Conservation (phyloP, 139 green algal species). For the Penium margaritaceum region DNA sequence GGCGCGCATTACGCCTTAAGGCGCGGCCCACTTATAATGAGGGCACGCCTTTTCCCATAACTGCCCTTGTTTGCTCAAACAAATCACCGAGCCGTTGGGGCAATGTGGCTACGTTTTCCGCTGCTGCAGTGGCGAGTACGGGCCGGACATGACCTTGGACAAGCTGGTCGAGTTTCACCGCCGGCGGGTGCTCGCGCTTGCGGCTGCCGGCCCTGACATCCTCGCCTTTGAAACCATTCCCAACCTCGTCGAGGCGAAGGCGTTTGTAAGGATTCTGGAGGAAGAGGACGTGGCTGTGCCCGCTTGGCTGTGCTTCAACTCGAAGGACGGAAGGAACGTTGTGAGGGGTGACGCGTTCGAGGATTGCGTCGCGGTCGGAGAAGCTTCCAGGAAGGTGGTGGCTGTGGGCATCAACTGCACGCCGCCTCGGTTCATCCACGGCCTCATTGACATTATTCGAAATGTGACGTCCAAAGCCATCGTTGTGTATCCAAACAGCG, state of each 20-base stretch:
- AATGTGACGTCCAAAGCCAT: conserved; percentile 39
- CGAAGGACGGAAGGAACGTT: conserved; percentile 15
- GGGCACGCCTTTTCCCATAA: no score
- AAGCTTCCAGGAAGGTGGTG: conserved; percentile 13
- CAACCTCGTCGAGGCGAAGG: conserved; percentile 28
- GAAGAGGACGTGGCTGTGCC: conserved; percentile 13
- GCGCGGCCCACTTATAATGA: no score
- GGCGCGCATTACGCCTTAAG: no score
- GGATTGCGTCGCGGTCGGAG: conserved; percentile 14
- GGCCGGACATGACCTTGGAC: conserved; percentile 25
- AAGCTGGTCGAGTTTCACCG: conserved; percentile 40
- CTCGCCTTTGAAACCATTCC: conserved; percentile 43
- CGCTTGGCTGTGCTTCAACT: conserved; percentile 41
- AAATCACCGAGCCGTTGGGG: no score
- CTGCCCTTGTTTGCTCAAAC: no score
- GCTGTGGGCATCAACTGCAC: conserved; percentile 46
- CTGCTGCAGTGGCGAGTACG: conserved; percentile 40
- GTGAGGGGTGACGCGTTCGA: conserved; percentile 20
- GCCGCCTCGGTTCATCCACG: conserved; percentile 28
- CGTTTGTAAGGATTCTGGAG: conserved; percentile 28
- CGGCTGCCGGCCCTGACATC: conserved; percentile 23
- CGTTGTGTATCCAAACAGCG: conserved; percentile 44
- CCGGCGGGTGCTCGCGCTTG: conserved; percentile 24
- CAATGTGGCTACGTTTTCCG: no score
- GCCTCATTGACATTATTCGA: neutral